Conservation (phyloP, 2,329 filamentous ascomycete species). For the Ceratocystis albifundus region DNA sequence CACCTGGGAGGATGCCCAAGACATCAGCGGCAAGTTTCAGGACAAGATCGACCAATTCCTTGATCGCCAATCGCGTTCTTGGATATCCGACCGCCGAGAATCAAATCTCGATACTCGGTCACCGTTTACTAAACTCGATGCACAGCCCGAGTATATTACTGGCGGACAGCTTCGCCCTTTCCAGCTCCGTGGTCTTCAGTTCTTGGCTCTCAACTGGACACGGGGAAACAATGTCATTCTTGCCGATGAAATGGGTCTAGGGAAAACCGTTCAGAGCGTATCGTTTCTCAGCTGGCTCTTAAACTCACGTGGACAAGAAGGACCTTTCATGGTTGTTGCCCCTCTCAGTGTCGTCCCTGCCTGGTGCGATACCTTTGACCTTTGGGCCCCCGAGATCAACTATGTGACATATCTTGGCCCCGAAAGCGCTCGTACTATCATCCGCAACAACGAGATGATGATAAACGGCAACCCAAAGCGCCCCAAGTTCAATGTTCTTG, state of each 20-base stretch:
- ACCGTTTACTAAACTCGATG: slow-evolving; percentile 59
- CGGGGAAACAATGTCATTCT: slow-evolving; percentile 90
- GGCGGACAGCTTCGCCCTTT: slow-evolving; percentile 81
- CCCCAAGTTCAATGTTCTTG: slow-evolving; percentile 91
- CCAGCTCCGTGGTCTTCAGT: slow-evolving; percentile 88
- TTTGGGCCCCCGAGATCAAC: slow-evolving; percentile 91
- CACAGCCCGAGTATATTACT: slow-evolving; percentile 75
- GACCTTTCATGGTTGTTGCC: slow-evolving; percentile 93
- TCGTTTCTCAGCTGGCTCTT: slow-evolving; percentile 95
- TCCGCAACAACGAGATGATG: slow-evolving; percentile 81
- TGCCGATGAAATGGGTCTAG: slow-evolving; percentile 96
- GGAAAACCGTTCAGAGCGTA: slow-evolving; percentile 96
- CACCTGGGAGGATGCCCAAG: slow-evolving; percentile 75
- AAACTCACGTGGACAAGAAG: slow-evolving; percentile 78
- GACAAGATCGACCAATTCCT: slow-evolving; percentile 84
- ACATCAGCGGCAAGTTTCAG: slow-evolving; percentile 70
- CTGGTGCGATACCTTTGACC: slow-evolving; percentile 95
- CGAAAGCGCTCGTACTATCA: slow-evolving; percentile 71
- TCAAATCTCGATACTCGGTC: slow-evolving; percentile 63
- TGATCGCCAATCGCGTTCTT: slow-evolving; percentile 68
- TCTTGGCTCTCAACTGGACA: slow-evolving; percentile 92
- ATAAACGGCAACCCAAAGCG: slow-evolving; percentile 76
- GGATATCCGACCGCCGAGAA: slow-evolving; percentile 68
- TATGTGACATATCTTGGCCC: slow-evolving; percentile 95
- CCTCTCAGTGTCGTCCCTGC: slow-evolving; percentile 94